phyloP scores from a whole-genome alignment of 805 yeast genomes.

The Clavispora vitiphila region DNA sequence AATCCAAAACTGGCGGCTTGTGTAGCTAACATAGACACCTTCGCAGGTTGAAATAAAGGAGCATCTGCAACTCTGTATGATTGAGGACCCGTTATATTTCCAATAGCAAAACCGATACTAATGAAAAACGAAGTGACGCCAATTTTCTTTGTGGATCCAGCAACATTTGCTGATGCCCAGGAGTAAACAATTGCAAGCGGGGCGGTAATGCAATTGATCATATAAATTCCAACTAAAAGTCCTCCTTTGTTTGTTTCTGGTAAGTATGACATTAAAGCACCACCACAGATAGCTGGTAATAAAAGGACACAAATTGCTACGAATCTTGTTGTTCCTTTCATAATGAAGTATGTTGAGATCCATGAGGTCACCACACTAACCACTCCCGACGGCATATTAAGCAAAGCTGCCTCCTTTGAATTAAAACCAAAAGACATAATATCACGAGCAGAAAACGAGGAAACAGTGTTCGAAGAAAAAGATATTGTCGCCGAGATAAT shows the following conservation, averaged over 20 bases:
- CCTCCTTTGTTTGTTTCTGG: conserved; percentile 5
- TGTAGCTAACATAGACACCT: conserved; percentile 49
- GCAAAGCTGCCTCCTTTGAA: conserved; percentile 16
- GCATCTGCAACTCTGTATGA: conserved; percentile 51
- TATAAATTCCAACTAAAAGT: conserved; percentile 10
- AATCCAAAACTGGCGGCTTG: conserved; percentile 43
- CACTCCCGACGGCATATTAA: conserved; percentile 21
- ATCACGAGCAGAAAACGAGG: conserved; percentile 15
- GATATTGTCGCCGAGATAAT: conserved; percentile 17
- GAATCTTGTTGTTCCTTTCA: conserved; percentile 16
- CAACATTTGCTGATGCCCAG: conserved; percentile 38
- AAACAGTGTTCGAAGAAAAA: conserved; percentile 18
- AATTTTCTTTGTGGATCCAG: conserved; percentile 73
- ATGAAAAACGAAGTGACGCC: conserved; percentile 54
- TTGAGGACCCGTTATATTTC: conserved; percentile 65
- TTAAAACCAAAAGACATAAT: conserved; percentile 19
- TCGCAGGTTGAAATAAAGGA: conserved; percentile 56
- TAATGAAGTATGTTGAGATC: conserved; percentile 16
- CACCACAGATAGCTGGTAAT: conserved; percentile 19
- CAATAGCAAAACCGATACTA: conserved; percentile 57
- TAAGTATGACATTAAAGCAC: conserved; percentile 13
- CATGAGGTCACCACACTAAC: conserved; percentile 16
- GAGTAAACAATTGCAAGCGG: conserved; percentile 9
- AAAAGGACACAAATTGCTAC: conserved; percentile 15
- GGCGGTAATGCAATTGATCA: conserved; percentile 8